phyloP scores from a whole-genome alignment of 2,329 filamentous ascomycete species.

The Elsinoe ampelina region DNA sequence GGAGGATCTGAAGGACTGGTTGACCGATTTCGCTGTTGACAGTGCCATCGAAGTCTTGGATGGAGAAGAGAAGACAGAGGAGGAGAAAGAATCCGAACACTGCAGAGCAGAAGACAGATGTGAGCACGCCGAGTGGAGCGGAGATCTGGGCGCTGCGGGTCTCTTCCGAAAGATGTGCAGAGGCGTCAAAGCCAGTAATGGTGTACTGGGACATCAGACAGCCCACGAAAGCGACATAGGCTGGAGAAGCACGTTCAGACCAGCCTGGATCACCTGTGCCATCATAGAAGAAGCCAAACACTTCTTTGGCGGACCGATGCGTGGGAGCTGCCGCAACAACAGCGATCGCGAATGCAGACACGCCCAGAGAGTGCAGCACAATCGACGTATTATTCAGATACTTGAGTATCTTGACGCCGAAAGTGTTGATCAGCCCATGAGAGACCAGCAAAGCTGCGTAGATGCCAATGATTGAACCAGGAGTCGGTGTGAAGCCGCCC shows the following conservation, averaged over 20 bases:
- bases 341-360: conserved; percentile 45
- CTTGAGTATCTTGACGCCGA: conserved; percentile 47
- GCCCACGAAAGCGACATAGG: conserved; percentile 48
- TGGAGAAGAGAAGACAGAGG: conserved; percentile 48
- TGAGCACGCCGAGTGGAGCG: conserved; percentile 50
- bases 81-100: conserved; percentile 53
- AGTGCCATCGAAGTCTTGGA: conserved; percentile 47
- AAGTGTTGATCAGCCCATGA: conserved; percentile 48
- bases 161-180: conserved; percentile 50
- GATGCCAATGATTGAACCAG: conserved; percentile 47
- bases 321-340: conserved; percentile 49
- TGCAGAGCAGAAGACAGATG: conserved; percentile 46
- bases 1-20: conserved; percentile 50
- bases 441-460: conserved; percentile 48
- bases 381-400: conserved; percentile 51
- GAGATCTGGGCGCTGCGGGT: conserved; percentile 48
- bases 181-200: conserved; percentile 46
- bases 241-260: conserved; percentile 44
- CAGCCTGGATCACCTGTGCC: conserved; percentile 44
- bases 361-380: conserved; percentile 44
- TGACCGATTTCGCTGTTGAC: conserved; percentile 40
- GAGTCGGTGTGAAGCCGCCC: conserved; percentile 34
- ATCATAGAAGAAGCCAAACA: conserved; percentile 35
- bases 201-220: conserved; percentile 48
- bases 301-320: conserved; percentile 38